Conservation (phyloP, 768 basidiomycete genomes). For the Cystobasidium onofrii region DNA sequence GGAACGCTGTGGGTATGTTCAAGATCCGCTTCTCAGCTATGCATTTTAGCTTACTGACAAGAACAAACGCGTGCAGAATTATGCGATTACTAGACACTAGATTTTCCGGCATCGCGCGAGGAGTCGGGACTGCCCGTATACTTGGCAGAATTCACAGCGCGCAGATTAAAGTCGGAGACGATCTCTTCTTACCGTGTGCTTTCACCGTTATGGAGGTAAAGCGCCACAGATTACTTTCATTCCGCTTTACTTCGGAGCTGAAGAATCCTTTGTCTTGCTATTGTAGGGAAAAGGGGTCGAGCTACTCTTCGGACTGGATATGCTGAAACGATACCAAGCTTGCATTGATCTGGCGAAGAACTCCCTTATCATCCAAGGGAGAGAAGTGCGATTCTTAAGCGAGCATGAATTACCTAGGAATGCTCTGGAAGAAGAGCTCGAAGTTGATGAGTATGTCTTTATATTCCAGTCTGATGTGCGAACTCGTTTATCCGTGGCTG, state of each 20-base stretch:
- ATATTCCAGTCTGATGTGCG: not conserved
- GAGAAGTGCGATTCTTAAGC: conserved; percentile 76
- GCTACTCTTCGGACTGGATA: conserved; percentile 95
- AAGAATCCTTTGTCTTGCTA: not conserved
- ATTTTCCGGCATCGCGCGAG: conserved; percentile 79
- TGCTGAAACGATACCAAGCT: conserved; percentile 95
- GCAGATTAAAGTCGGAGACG: conserved; percentile 69
- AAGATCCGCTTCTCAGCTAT: not conserved
- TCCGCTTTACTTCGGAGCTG: not conserved
- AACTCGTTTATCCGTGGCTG: not conserved
- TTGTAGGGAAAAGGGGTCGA: conserved; percentile 77
- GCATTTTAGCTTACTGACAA: conserved; percentile 29
- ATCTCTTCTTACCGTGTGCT: conserved; percentile 75
- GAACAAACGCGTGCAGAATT: conserved; percentile 52
- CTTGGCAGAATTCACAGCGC: conserved; percentile 89
- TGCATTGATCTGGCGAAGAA: conserved; percentile 86
- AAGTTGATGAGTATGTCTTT: conserved; percentile 43
- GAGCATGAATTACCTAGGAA: conserved; percentile 91
- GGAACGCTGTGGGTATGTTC: conserved; percentile 70
- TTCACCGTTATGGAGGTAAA: conserved; percentile 90
- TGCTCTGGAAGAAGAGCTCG: conserved; percentile 43
- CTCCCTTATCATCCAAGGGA: conserved; percentile 81
- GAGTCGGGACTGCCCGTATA: conserved; percentile 90
- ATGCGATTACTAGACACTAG: conserved; percentile 87
- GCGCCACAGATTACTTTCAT: not conserved